Evolutionary conservation across 768 basidiomycete genomes (phyloP).

Genomic region (Termitomyces bulborhizus): DNA sequence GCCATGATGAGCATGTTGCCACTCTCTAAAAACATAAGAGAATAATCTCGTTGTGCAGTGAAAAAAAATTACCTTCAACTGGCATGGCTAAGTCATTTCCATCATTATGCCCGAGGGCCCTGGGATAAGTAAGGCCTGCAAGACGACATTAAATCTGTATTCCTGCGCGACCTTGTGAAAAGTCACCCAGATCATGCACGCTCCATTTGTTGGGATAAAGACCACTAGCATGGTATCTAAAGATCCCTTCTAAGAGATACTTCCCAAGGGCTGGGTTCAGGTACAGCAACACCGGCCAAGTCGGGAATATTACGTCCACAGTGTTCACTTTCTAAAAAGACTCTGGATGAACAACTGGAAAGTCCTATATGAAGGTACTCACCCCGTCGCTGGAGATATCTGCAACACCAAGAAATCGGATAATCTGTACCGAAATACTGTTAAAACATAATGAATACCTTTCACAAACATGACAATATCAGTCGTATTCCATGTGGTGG

Average conservation of each 20-base stretch:
- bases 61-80: conserved; percentile 33
- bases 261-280: conserved; percentile 49
- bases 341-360: background rate
- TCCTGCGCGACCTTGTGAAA: background rate
- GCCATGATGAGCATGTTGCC: conserved; percentile 76
- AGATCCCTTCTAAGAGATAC: conserved; percentile 54
- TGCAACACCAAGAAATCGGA: conserved; percentile 9
- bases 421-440: background rate
- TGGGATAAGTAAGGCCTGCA: conserved; percentile 33
- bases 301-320: too few species aligned
- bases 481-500: conserved; percentile 35
- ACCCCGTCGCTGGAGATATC: conserved; percentile 62
- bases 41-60: too few species aligned
- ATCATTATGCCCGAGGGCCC: conserved; percentile 40
- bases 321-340: conserved; percentile 16
- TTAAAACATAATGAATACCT: conserved; percentile 23
- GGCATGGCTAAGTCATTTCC: conserved; percentile 50
- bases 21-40: conserved; percentile 36
- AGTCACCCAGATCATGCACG: conserved; percentile 54
- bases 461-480: conserved; percentile 54
- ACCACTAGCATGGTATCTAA: conserved; percentile 61
- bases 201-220: conserved; percentile 63
- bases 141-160: background rate
- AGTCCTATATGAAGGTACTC: conserved; percentile 13
- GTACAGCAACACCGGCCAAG: conserved; percentile 48